Evolutionary conservation across 164 flowering plant genomes (phyloP).

Genomic region (Chloranthus sessilifolius): DNA sequence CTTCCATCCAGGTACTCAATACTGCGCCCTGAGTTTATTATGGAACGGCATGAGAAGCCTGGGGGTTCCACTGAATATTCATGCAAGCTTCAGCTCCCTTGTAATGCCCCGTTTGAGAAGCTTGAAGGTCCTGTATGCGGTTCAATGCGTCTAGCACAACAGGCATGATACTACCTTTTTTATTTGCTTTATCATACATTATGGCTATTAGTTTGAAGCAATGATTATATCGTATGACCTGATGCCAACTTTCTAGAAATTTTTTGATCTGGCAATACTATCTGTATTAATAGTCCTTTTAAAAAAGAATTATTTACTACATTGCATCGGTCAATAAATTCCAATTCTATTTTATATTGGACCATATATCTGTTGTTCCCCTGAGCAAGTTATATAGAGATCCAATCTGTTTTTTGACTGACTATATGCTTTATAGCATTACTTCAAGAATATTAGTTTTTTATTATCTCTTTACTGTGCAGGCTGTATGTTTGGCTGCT

Average conservation of each 20-base stretch:
- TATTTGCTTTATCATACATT: constrained; percentile 4
- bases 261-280: too few relatives aligned
- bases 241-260: too few relatives aligned
- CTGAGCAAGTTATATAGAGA: too few relatives aligned
- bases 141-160: constrained; percentile 96
- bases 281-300: too few relatives aligned
- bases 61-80: constrained; percentile 81
- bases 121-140: constrained; percentile 94
- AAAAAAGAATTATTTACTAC: neutral
- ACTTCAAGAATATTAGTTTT: constrained; percentile 4
- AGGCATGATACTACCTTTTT: constrained; percentile 41
- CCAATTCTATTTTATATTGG: neutral
- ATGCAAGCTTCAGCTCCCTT: constrained; percentile 98
- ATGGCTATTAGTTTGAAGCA: neutral
- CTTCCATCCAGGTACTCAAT: constrained; percentile 66
- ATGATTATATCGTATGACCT: too few relatives aligned
- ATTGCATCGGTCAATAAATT: neutral
- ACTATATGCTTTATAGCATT: neutral
- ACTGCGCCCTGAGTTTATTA: constrained; percentile 95
- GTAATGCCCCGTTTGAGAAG: constrained; percentile 97
- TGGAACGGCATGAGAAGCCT: constrained; percentile 86
- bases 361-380: neutral
- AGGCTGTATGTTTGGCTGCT: constrained; percentile 98
- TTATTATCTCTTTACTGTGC: constrained; percentile 11
- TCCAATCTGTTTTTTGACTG: neutral